Evolutionary conservation across 2,329 filamentous ascomycete genomes (phyloP).

Genomic region (Talaromyces sp.): DNA sequence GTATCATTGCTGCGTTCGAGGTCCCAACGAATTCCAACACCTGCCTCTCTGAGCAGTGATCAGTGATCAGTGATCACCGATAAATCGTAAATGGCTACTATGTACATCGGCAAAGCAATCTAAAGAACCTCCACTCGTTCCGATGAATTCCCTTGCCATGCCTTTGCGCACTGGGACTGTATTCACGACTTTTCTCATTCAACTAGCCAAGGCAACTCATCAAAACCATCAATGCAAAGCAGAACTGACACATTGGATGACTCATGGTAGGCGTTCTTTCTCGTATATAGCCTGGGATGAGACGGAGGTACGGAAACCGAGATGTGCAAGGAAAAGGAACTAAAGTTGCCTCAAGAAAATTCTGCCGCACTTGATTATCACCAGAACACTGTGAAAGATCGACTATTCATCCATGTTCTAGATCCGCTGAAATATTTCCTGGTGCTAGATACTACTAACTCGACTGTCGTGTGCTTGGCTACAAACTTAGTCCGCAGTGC

Average conservation of each 20-base stretch:
- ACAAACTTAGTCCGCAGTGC: neutral
- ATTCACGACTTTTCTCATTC: neutral
- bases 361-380: neutral
- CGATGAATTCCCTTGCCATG: neutral
- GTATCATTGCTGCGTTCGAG: neutral
- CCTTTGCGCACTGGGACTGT: neutral
- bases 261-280: neutral
- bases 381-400: neutral
- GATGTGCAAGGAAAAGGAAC: no score
- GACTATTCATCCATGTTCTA: neutral
- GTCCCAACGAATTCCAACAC: neutral
- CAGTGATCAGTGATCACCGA: neutral
- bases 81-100: neutral
- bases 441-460: neutral
- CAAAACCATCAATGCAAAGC: neutral
- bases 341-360: neutral
- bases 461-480: neutral
- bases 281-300: neutral
- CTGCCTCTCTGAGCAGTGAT: conserved; percentile 7
- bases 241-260: neutral
- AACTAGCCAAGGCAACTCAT: neutral
- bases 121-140: neutral
- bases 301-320: neutral
- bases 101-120: neutral
- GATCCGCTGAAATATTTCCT: neutral